Percentiles rank a stretch among this genome's conserved stretches.
phyloP scores from a whole-genome alignment of 345 rosid genomes.

The Corchorus olitorius region DNA sequence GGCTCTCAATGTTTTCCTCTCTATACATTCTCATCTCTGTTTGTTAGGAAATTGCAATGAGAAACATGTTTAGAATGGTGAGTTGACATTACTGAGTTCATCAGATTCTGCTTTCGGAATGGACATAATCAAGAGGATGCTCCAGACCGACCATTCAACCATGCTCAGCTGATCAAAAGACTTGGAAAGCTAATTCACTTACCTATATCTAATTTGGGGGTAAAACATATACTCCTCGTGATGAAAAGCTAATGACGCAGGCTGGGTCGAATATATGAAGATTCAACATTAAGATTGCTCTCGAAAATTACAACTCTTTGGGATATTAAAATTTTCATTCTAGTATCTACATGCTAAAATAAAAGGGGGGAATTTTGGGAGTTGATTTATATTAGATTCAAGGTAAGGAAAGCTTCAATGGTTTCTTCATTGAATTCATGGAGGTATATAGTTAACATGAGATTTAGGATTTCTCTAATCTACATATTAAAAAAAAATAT shows the following conservation, averaged over 20 bases:
- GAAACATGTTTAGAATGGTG: conserved; percentile 38
- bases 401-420: no score
- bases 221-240: neutral
- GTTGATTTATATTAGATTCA: no score
- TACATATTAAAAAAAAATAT: no score
- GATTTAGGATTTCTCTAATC: no score
- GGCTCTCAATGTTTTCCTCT: no score
- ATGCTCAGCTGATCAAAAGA: conserved; percentile 69
- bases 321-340: no score
- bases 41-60: conserved; percentile 32
- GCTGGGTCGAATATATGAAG: neutral
- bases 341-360: no score
- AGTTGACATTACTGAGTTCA: conserved; percentile 56
- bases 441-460: no score
- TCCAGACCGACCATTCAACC: conserved; percentile 90
- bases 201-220: neutral
- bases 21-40: conserved; percentile 28
- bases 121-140: conserved; percentile 93
- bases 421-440: no score
- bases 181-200: neutral
- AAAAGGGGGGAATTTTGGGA: no score
- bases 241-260: neutral
- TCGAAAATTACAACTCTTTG: no score
- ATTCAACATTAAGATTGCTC: neutral
- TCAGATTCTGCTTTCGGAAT: conserved; percentile 96